Evolutionary conservation across 805 yeast genomes (phyloP), one percentile per base, ranked within the genome.

Genomic region (Lipomyces kockii): DNA sequence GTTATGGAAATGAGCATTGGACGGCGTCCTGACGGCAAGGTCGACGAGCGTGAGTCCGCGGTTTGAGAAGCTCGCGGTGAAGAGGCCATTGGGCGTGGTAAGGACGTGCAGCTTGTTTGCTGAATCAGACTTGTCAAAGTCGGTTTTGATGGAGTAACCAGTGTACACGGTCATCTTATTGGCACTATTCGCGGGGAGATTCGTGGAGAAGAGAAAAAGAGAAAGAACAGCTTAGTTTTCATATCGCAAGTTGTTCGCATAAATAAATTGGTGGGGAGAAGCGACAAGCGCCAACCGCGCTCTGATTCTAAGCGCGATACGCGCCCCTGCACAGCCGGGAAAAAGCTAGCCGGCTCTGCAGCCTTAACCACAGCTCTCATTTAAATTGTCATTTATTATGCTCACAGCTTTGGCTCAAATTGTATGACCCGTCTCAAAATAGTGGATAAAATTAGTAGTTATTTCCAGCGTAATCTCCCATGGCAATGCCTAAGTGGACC

Each of bases 101-200:
- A 68, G 37, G 11, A 57, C 35, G 63, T 68, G 71, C 53, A 61
- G 63, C 39, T 62, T 62, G 64, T 68, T 65, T 20, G 57, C 43
- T 22, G 60, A 8, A 60, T 49, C 66, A 20, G 53, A 55, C 43
- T 55, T 25, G 64, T 68, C 71, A 63, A 64, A 80, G n/a, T 22
- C 34, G 12, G 64, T n/a, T 25, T 22, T 25, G 51, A 57, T 22
- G 29, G 63, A 2, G 43, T 62, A 62, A 25, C 49, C 49, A 6
- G 63, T 8, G 43, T 58, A 62, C 29, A n/a, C 49, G 22, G 49
- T n/a, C 49, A 43, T 43, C 22, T 6, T 43, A n/a, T 14, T 43
- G 20, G 22, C 4, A 17, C 3, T 17, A n/a, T 43, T 7, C 11
- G 11, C 49, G 8, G 9, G 3, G 22, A 43, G 49, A 25, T 17